phyloP scores from a whole-genome alignment of 495 filamentous ascomycete genomes.

The Lophium mytilinum region DNA sequence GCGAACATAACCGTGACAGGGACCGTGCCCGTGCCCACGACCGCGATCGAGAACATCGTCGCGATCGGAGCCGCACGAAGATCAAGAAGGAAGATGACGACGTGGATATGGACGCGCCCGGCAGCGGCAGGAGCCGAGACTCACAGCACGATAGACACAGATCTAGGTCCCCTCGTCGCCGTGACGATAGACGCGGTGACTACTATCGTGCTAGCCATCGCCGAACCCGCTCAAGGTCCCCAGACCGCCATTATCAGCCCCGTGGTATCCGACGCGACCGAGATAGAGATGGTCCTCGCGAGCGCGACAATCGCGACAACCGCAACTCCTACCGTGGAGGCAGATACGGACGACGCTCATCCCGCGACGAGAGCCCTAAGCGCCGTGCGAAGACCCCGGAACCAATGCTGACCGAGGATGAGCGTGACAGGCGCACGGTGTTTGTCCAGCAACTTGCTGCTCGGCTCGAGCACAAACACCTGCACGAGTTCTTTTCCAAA shows the following conservation, averaged over 20 bases:
- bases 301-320: slow-evolving; percentile 42
- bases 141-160: slow-evolving; percentile 75
- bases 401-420: slow-evolving; percentile 75
- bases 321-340: slow-evolving; percentile 35
- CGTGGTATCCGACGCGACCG: slow-evolving; percentile 44
- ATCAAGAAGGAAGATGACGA: slow-evolving; percentile 50
- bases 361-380: slow-evolving; percentile 36
- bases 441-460: slow-evolving; percentile 97
- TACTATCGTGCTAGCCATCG: slow-evolving; percentile 44
- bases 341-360: background rate
- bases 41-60: slow-evolving; percentile 54
- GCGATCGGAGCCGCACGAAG: slow-evolving; percentile 49
- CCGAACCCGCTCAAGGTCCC: slow-evolving; percentile 69
- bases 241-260: slow-evolving; percentile 71
- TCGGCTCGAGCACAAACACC: slow-evolving; percentile 82
- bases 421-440: slow-evolving; percentile 91
- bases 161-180: slow-evolving; percentile 73
- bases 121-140: slow-evolving; percentile 73
- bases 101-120: slow-evolving; percentile 50
- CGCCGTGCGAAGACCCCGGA: slow-evolving; percentile 4
- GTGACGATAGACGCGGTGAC: slow-evolving; percentile 44
- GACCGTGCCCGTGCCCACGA: slow-evolving; percentile 46
- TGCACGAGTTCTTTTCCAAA: slow-evolving; percentile 93
- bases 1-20: slow-evolving; percentile 47
- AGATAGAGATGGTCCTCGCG: slow-evolving; percentile 33